Evolutionary conservation across 139 green algal genomes (phyloP).

Genomic region (Chlamydomonas asymmetrica): DNA sequence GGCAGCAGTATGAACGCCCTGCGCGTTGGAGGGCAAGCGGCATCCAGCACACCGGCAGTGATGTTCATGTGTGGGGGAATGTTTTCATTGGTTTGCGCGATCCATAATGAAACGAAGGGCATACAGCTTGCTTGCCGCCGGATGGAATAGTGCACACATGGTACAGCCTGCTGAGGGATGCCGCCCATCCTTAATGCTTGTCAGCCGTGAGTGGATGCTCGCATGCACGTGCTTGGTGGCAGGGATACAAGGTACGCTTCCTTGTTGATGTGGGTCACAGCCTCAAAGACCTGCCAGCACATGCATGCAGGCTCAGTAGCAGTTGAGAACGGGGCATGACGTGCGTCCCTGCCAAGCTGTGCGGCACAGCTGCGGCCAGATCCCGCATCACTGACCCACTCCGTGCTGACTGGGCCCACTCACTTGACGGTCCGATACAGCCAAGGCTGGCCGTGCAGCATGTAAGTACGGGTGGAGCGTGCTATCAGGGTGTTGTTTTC

Average conservation of each 20-base stretch:
- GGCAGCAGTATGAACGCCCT: constrained; percentile 1
- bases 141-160: no score
- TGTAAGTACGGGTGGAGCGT: constrained; percentile 14
- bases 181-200: no score
- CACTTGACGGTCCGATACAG: constrained; percentile 2
- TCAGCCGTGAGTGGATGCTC: no score
- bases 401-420: not conserved
- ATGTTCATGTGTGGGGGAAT: not conserved
- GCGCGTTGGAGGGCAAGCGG: not conserved
- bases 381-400: not conserved
- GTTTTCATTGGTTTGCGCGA: not conserved
- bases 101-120: no score
- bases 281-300: no score
- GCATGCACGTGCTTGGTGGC: no score
- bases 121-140: no score
- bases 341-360: no score
- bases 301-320: no score
- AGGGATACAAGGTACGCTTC: no score
- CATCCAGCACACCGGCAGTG: not conserved
- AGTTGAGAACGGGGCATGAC: no score
- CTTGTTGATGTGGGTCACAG: no score
- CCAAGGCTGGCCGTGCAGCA: constrained; percentile 8
- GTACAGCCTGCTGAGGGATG: not conserved
- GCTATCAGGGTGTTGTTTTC: not conserved
- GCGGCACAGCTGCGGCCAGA: not conserved